Conservation (phyloP, 164 flowering plant genomes). For the Vitis cinerea region DNA sequence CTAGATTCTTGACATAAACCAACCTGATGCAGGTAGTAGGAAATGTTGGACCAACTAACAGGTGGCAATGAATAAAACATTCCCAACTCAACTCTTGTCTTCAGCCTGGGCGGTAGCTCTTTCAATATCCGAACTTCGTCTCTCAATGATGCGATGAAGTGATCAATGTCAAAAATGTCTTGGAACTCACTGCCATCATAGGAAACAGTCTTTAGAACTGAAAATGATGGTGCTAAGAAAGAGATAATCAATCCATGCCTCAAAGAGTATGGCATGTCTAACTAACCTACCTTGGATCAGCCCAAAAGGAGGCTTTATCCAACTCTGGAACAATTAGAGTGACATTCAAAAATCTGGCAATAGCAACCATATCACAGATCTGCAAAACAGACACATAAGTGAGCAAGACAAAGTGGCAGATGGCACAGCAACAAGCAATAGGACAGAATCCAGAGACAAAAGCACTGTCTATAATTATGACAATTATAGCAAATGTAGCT, state of each 20-base stretch:
- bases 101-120: conserved; percentile 50
- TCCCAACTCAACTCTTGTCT: conserved; percentile 45
- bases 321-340: conserved; percentile 43
- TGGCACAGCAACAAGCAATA: not conserved
- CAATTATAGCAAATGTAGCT: not conserved
- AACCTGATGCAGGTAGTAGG: conserved; percentile 57
- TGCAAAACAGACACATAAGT: conserved; percentile 15
- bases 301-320: conserved; percentile 48
- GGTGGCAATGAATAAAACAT: conserved; percentile 43
- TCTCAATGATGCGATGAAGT: conserved; percentile 54
- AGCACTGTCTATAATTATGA: not conserved
- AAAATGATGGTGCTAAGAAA: not conserved
- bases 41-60: conserved; percentile 59
- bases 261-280: not conserved
- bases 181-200: conserved; percentile 50
- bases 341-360: conserved; percentile 42
- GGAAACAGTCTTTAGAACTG: not conserved
- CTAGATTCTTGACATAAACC: not conserved
- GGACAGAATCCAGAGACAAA: not conserved
- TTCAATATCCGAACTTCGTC: conserved; percentile 58
- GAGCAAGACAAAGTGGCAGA: not conserved
- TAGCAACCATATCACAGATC: conserved; percentile 54
- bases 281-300: conserved; percentile 38
- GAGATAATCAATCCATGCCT: not conserved
- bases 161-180: conserved; percentile 64